Percentiles rank a stretch among this genome's conserved stretches.
Evolutionary conservation across 805 yeast species (phyloP).

Genomic region (Maudiozyma turicensis): DNA sequence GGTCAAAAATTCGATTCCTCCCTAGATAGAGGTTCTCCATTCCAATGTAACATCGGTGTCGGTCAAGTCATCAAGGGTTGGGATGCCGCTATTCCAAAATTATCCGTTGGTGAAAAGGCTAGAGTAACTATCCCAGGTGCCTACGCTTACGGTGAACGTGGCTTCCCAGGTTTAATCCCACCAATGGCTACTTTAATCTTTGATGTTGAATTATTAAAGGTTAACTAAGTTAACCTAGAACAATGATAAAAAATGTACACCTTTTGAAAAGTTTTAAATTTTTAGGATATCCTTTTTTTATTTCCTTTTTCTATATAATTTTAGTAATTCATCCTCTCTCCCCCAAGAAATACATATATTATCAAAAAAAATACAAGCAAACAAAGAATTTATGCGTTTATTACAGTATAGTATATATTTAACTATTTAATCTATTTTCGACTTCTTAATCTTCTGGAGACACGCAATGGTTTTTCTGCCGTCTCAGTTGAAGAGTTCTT

Average conservation of each 20-base stretch:
- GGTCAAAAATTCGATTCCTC: slow-evolving; percentile 96
- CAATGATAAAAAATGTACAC: neutral
- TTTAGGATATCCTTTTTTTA: no score
- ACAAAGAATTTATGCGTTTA: no score
- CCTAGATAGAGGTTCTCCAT: slow-evolving; percentile 89
- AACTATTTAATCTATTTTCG: slow-evolving; percentile 10
- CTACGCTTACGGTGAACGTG: slow-evolving; percentile 89
- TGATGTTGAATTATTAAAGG: slow-evolving; percentile 61
- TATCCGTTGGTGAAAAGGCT: slow-evolving; percentile 90
- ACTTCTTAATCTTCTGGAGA: slow-evolving; percentile 25
- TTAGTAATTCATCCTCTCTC: no score
- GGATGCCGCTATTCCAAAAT: slow-evolving; percentile 90
- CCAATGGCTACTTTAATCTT: slow-evolving; percentile 90
- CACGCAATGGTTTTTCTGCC: slow-evolving; percentile 8
- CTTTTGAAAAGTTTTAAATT: no score
- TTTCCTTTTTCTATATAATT: no score
- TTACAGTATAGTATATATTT: neutral
- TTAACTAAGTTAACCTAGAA: slow-evolving; percentile 26
- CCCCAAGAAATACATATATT: no score
- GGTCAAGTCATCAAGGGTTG: slow-evolving; percentile 96
- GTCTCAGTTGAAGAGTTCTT: slow-evolving; percentile 2
- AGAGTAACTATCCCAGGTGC: slow-evolving; percentile 85
- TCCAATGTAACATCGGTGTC: slow-evolving; percentile 88
- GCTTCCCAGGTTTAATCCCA: slow-evolving; percentile 94
- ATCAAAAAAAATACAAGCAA: no score